Evolutionary conservation across 441 rosid genomes (phyloP), one percentile per base, ranked within the genome.

Genomic region (Erodium chrysanthum): DNA sequence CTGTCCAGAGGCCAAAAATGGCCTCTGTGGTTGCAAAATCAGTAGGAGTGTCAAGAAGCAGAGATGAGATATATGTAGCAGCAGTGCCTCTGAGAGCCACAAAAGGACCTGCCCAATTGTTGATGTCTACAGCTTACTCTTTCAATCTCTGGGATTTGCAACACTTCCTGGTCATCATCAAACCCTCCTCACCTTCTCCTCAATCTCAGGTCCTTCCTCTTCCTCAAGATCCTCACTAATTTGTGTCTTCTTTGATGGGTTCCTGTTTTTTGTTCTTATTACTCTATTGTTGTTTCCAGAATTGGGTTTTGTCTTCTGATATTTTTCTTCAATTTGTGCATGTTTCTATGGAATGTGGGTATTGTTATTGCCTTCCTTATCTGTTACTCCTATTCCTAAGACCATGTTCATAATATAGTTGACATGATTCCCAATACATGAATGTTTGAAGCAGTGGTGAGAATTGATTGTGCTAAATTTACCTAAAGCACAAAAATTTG

Each of bases 131-230:
- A 56, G 86, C 91, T 58, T 86, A 85, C 73, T 75, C 91, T 58
- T 84, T 91, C 68, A 79, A 75, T 35, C 52, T 88, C 5, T 64
- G 81, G 84, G 81, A 85, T 18, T 71, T 82, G 66, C 91, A 88
- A 58, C 97, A 91, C 67, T 89, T 83, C 85, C 73, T 89, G 84
- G 94, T 91, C 65, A 70, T 89, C 77, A 73, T 87, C 73, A 81
- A 82, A 72, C 79, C 92, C 70, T 64, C 70, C 31, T 76, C 76
- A 8, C 73, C 76, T 9, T 73, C 72, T 60, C 63, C 75, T 27
- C 25, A 4, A 25, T 65, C 68, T 72, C 83, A 71, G 90, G 96
- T 85, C 67, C 70, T 20, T 42, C 25, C 29, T 62, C 42, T 14
- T 9, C n/a, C 11, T 14, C 2, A 0, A 14, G 0, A 0, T 3